Percentiles rank a stretch among this genome's conserved stretches.
These are phyloP conservation scores for Glycine soja DNA, from an alignment of 306 rosid genomes.

Conservation along the genomic window DNA sequence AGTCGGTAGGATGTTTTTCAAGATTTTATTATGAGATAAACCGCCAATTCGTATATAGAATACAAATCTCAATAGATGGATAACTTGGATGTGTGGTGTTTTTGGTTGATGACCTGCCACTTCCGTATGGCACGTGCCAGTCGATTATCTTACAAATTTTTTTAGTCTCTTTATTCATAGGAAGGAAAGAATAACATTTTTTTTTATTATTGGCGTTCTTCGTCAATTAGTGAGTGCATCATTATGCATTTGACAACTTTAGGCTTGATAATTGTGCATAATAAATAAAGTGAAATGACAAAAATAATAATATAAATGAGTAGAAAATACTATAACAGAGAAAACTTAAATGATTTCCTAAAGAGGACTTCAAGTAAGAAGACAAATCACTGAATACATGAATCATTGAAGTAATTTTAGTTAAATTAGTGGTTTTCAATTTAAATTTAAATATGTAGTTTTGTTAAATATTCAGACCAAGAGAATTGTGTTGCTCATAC, in stretches of 20 bases:
- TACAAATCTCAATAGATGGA: slow-evolving; percentile 10
- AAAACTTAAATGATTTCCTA: too few relatives aligned
- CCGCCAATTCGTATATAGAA: slow-evolving; percentile 36
- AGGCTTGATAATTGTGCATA: not conserved
- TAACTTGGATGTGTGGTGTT: not conserved
- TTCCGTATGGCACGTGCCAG: not conserved
- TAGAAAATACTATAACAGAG: too few relatives aligned
- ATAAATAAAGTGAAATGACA: not conserved
- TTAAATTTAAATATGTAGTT: too few relatives aligned
- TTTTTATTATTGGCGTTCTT: not conserved
- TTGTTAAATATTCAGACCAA: too few relatives aligned
- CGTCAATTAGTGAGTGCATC: not conserved
- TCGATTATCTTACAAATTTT: not conserved
- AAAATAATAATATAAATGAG: not conserved
- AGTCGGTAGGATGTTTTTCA: slow-evolving; percentile 43
- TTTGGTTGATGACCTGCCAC: not conserved
- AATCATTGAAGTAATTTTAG: too few relatives aligned
- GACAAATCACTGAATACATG: too few relatives aligned
- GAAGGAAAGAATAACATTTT: not conserved
- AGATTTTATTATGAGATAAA: slow-evolving; percentile 47
- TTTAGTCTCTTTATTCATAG: not conserved
- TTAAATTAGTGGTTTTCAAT: too few relatives aligned
- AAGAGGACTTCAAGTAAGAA: too few relatives aligned
- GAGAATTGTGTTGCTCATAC: too few relatives aligned
- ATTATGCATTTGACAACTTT: not conserved